Percentiles rank a stretch among this genome's conserved stretches.
Evolutionary conservation across 2,329 filamentous ascomycete genomes (phyloP).

Genomic region (Trichophyton equinum): DNA sequence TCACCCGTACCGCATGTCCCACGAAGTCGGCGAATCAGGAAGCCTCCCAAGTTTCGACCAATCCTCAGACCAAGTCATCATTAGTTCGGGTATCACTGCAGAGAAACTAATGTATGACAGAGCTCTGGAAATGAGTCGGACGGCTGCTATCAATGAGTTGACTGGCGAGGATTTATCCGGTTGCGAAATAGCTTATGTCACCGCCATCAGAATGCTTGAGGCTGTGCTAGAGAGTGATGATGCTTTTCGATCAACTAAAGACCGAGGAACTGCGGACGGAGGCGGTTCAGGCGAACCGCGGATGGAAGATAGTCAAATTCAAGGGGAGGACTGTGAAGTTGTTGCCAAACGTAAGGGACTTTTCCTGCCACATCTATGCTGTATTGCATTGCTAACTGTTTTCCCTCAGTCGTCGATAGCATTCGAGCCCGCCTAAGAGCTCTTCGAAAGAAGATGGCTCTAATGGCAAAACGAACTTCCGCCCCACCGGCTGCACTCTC

Average conservation of each 20-base stretch:
- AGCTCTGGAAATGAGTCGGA: conserved; percentile 89
- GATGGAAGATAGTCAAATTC: conserved; percentile 31
- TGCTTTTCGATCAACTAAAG: conserved; percentile 25
- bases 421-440: conserved; percentile 37
- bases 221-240: conserved; percentile 75
- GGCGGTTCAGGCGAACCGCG: conserved; percentile 23
- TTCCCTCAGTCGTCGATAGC: conserved; percentile 33
- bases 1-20: conserved; percentile 71
- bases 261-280: conserved; percentile 13
- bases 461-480: conserved; percentile 37
- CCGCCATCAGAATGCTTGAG: conserved; percentile 87
- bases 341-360: conserved; percentile 38
- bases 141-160: conserved; percentile 89
- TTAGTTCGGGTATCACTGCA: conserved; percentile 81
- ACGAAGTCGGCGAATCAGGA: conserved; percentile 47
- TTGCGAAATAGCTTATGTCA: conserved; percentile 86
- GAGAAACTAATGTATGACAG: conserved; percentile 98
- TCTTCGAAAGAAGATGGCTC: conserved; percentile 38
- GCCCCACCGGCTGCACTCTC: conserved; percentile 23
- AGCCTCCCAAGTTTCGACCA: conserved; percentile 38
- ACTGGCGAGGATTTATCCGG: conserved; percentile 76
- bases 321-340: conserved; percentile 36
- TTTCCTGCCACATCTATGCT: background rate
- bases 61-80: conserved; percentile 63
- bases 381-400: background rate